Evolutionary conservation across 2,329 filamentous ascomycete species (phyloP).

Genomic region (Trichophaea hybrida): DNA sequence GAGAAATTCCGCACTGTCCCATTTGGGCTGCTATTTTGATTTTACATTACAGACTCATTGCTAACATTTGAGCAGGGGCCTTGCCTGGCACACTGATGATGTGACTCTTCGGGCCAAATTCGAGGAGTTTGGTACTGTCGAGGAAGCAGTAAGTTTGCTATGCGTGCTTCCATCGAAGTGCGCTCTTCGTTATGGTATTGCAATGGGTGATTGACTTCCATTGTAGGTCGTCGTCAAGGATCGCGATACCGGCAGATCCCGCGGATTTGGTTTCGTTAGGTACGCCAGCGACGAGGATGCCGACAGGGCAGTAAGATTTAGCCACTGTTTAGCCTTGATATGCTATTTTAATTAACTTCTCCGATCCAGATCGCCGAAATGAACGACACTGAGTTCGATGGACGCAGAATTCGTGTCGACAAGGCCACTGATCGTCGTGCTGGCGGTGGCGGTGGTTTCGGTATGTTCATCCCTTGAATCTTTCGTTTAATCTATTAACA

Average conservation of each 20-base stretch:
- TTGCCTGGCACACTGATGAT: constrained; percentile 97
- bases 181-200: neutral
- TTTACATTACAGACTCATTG: neutral
- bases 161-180: neutral
- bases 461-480: constrained; percentile 19
- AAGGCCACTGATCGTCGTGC: constrained; percentile 73
- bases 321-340: neutral
- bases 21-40: neutral
- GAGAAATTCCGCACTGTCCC: constrained; percentile 5
- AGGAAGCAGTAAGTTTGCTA: constrained; percentile 77
- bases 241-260: constrained; percentile 87
- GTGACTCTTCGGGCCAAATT: constrained; percentile 76
- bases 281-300: constrained; percentile 65
- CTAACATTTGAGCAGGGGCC: constrained; percentile 49
- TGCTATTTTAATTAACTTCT: neutral
- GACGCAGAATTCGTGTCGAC: constrained; percentile 85
- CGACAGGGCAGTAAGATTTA: constrained; percentile 42
- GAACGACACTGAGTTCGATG: constrained; percentile 94
- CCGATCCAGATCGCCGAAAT: constrained; percentile 46
- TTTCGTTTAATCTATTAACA: neutral
- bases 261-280: constrained; percentile 93
- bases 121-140: constrained; percentile 74
- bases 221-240: constrained; percentile 89
- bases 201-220: constrained; percentile 16
- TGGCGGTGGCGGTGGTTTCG: constrained; percentile 42